Evolutionary conservation across 2,329 filamentous ascomycete species (phyloP).

Genomic region (Pseudogymnoascus verrucosus): DNA sequence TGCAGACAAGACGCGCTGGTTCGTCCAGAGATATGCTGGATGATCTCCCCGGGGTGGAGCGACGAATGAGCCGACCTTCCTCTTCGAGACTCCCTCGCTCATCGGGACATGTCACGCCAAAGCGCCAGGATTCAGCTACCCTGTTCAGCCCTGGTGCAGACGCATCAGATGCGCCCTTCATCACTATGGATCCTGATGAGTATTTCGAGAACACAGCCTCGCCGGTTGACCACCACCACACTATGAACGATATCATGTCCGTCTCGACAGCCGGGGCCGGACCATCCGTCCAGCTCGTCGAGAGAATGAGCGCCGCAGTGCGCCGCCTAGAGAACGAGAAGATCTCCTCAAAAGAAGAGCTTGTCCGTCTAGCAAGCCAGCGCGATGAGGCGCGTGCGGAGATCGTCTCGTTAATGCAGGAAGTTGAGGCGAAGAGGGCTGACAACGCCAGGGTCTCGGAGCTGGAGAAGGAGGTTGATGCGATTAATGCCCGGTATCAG

Average conservation of each 20-base stretch:
- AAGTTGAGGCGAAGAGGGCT: slow-evolving; percentile 62
- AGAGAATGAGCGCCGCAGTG: slow-evolving; percentile 90
- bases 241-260: slow-evolving; percentile 76
- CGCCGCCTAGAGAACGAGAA: slow-evolving; percentile 88
- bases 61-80: slow-evolving; percentile 19
- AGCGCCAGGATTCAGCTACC: slow-evolving; percentile 24
- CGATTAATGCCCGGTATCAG: slow-evolving; percentile 71
- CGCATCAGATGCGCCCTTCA: slow-evolving; percentile 18
- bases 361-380: slow-evolving; percentile 71
- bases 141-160: slow-evolving; percentile 21
- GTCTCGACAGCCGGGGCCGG: slow-evolving; percentile 85
- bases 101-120: slow-evolving; percentile 25
- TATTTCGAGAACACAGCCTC: slow-evolving; percentile 47
- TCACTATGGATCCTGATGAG: slow-evolving; percentile 32
- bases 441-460: slow-evolving; percentile 52
- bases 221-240: slow-evolving; percentile 55
- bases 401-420: slow-evolving; percentile 83
- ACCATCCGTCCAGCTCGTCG: slow-evolving; percentile 88
- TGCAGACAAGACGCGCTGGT: slow-evolving; percentile 23
- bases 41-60: slow-evolving; percentile 19
- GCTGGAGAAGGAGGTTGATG: slow-evolving; percentile 59
- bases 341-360: slow-evolving; percentile 78
- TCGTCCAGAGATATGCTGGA: slow-evolving; percentile 22
- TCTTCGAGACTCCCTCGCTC: slow-evolving; percentile 20
- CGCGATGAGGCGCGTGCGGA: slow-evolving; percentile 86